Conservation (phyloP, 768 basidiomycete species). For the Boletus eberwhitei region DNA sequence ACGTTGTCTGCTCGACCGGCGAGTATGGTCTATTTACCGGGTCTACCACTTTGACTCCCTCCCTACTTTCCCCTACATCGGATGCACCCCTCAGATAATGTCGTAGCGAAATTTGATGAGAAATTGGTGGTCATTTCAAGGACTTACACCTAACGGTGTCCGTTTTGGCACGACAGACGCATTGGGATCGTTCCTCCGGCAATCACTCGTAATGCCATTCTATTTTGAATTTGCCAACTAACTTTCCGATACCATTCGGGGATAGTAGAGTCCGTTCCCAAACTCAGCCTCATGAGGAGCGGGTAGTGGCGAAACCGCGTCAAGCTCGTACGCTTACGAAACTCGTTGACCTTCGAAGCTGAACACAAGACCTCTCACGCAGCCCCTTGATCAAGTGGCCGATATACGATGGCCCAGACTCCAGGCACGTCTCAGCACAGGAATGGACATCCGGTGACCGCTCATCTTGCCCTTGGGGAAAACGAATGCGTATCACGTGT, state of each 20-base stretch:
- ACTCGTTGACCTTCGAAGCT: background rate
- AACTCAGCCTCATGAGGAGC: background rate
- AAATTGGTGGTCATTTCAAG: no score
- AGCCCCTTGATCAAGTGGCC: background rate
- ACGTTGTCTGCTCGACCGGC: conserved; percentile 53
- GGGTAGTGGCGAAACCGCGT: no score
- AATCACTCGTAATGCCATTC: background rate
- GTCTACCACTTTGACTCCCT: conserved; percentile 50
- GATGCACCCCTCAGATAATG: conserved; percentile 48
- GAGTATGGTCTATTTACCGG: conserved; percentile 45
- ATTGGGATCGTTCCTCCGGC: background rate
- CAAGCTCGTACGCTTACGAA: background rate
- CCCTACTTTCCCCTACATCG: conserved; percentile 59
- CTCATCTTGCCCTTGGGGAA: background rate
- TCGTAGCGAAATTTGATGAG: conserved; percentile 27
- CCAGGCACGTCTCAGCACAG: background rate
- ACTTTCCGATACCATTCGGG: background rate
- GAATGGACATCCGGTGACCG: background rate
- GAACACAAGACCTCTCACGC: background rate
- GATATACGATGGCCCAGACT: background rate
- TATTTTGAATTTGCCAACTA: background rate
- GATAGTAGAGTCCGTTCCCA: no score
- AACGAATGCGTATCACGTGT: background rate
- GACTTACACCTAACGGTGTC: no score
- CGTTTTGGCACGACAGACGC: no score